phyloP scores from a whole-genome alignment of 345 rosid species.

The Brassica incana region DNA sequence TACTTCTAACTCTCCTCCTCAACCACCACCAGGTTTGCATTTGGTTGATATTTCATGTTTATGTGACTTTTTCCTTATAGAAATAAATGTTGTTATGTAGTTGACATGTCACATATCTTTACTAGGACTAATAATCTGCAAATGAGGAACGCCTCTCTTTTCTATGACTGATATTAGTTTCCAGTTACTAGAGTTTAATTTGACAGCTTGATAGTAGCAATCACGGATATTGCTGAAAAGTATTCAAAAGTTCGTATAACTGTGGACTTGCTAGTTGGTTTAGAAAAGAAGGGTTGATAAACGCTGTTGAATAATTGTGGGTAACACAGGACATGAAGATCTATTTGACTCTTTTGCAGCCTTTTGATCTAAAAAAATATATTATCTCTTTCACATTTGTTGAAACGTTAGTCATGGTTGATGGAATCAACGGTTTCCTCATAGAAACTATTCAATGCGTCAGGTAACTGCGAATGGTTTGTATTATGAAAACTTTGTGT shows the following conservation, averaged over 20 bases:
- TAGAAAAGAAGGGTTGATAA: background rate
- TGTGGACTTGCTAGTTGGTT: constrained; percentile 7
- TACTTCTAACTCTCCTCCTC: constrained; percentile 54
- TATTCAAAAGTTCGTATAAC: background rate
- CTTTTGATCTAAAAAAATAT: background rate
- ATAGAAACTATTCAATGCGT: background rate
- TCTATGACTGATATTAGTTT: background rate
- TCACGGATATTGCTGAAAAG: background rate
- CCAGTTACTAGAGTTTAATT: background rate
- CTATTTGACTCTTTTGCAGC: constrained; percentile 1
- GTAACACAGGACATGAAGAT: background rate
- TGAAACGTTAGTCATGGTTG: background rate
- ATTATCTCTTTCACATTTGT: background rate
- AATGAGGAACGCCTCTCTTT: background rate
- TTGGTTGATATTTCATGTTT: constrained; percentile 12
- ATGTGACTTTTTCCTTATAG: background rate
- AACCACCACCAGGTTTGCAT: constrained; percentile 50
- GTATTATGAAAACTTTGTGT: background rate
- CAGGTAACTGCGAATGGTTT: background rate
- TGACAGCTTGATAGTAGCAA: constrained; percentile 8
- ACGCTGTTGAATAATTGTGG: background rate
- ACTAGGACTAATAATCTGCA: background rate
- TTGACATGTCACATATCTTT: background rate
- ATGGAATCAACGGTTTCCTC: background rate
- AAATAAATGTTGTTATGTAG: background rate